Evolutionary conservation across 2,329 filamentous ascomycete species (phyloP).

Genomic region (Diplodia mutila): DNA sequence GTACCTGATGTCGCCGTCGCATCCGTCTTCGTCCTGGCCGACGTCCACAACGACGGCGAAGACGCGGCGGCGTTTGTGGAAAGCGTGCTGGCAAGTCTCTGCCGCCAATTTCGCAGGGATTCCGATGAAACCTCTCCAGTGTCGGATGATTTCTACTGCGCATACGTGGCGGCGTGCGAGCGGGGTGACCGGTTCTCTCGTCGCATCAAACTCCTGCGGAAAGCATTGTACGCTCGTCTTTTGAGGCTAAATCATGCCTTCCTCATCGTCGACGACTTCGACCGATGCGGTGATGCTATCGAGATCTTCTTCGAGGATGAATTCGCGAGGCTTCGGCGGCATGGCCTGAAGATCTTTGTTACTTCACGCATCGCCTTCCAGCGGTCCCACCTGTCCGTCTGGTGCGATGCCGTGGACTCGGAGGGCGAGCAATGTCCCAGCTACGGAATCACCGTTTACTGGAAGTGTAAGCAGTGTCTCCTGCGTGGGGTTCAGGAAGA

Average conservation of each 20-base stretch:
- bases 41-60: not conserved
- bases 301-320: not conserved
- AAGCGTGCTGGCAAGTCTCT: constrained; percentile 16
- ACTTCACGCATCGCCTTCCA: constrained; percentile 3
- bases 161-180: not conserved
- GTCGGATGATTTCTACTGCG: not conserved
- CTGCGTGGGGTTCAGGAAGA: not conserved
- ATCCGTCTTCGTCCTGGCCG: constrained; percentile 7
- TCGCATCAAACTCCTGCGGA: not conserved
- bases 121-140: no score
- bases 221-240: not conserved
- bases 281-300: not conserved
- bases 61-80: constrained; percentile 12
- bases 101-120: not conserved
- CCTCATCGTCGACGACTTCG: not conserved
- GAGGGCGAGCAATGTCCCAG: not conserved
- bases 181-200: not conserved
- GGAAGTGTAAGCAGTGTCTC: not conserved
- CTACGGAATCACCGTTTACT: not conserved
- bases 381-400: not conserved
- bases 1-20: not conserved
- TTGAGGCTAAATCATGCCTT: not conserved
- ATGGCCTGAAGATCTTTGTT: not conserved
- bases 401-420: not conserved
- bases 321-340: not conserved